phyloP scores from a whole-genome alignment of 129 eudicot species.

The Rutidosis leptorrhynchoides region DNA sequence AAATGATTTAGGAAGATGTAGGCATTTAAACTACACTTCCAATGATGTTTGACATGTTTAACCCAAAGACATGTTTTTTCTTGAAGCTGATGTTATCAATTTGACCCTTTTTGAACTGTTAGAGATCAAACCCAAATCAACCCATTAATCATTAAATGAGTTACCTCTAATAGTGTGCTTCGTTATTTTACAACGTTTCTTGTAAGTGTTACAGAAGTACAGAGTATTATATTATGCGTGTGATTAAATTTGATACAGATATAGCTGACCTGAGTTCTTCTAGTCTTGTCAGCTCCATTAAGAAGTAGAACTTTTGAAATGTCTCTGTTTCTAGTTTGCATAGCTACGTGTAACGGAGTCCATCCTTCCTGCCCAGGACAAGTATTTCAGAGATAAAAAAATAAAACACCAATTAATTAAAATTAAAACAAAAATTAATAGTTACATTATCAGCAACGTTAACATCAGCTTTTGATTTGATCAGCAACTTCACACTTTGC shows the following conservation, averaged over 20 bases:
- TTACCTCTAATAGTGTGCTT: neutral
- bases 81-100: neutral
- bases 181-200: neutral
- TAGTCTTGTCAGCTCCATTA: conserved; percentile 77
- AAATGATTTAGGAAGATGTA: neutral
- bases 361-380: conserved; percentile 69
- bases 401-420: conserved; percentile 9
- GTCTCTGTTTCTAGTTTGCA: conserved; percentile 82
- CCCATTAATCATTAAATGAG: neutral
- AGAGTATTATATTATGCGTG: neutral
- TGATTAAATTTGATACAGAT: neutral
- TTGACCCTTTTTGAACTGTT: neutral
- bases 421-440: conserved; percentile 1
- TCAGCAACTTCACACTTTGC: conserved; percentile 83
- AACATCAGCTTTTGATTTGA: conserved; percentile 73
- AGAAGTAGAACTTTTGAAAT: conserved; percentile 65
- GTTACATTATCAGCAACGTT: conserved; percentile 77
- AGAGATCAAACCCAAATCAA: neutral
- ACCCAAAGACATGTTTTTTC: neutral
- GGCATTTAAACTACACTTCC: neutral
- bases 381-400: neutral
- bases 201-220: no score
- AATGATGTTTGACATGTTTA: neutral
- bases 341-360: conserved; percentile 90
- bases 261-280: conserved; percentile 57